Evolutionary conservation across 306 rosid genomes (phyloP).

Genomic region (Cyclanthera cordifolia): DNA sequence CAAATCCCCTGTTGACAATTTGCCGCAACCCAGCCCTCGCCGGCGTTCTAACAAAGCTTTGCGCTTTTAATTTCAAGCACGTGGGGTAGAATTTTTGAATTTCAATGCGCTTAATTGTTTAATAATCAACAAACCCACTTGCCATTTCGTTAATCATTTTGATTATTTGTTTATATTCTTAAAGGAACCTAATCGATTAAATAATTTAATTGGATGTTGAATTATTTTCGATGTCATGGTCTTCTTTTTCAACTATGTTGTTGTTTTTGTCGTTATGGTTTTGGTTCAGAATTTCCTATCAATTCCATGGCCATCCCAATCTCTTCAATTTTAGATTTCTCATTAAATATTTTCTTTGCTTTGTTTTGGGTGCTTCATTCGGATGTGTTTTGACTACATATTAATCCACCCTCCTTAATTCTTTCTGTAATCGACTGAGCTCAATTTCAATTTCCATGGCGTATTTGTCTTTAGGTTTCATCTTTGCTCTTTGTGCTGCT

Average conservation of each 20-base stretch:
- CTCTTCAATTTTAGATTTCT: neutral
- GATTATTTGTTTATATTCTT: neutral
- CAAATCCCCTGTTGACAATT: too few relatives aligned
- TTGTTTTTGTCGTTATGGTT: neutral
- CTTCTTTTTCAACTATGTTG: neutral
- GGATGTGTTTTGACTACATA: neutral
- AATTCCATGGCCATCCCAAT: neutral
- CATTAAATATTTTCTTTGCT: neutral
- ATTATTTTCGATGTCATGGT: neutral
- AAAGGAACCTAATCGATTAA: neutral
- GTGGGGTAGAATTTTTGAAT: neutral
- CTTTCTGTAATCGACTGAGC: neutral
- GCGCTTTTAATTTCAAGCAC: neutral
- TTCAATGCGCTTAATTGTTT: neutral
- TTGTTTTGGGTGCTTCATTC: neutral
- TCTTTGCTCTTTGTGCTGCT: conserved; percentile 10
- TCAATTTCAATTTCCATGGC: conserved; percentile 12
- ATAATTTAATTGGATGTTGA: neutral
- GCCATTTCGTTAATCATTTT: neutral
- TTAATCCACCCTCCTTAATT: neutral
- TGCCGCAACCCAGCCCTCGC: too few relatives aligned
- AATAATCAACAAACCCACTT: neutral
- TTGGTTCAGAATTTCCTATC: neutral
- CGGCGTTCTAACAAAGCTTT: neutral
- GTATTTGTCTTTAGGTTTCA: neutral